phyloP scores from a whole-genome alignment of 2,329 filamentous ascomycete genomes.

The Dactylellina haptotyla region DNA sequence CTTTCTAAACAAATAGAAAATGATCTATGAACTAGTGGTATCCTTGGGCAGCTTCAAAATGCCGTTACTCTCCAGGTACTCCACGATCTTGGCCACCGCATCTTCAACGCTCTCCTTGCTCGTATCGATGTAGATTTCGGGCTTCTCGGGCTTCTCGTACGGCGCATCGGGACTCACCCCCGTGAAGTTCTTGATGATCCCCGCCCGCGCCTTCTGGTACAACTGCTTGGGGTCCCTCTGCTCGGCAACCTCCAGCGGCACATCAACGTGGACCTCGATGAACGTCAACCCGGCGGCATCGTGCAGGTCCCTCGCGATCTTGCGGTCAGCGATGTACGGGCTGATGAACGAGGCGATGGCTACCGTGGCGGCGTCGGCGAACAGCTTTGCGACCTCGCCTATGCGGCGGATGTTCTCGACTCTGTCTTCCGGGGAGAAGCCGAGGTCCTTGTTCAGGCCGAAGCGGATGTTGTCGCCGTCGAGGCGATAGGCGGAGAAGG shows the following conservation, averaged over 20 bases:
- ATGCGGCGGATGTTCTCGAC: conserved; percentile 99
- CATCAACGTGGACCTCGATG: conserved; percentile 92
- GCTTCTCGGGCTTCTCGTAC: conserved; percentile 86
- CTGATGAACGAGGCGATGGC: conserved; percentile 97
- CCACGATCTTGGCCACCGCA: conserved; percentile 83
- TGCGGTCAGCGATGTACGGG: conserved; percentile 86
- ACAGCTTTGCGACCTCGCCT: conserved; percentile 90
- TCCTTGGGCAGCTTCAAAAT: conserved; percentile 31
- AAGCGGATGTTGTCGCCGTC: conserved; percentile 98
- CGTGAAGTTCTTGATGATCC: conserved; percentile 96
- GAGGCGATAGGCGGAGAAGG: conserved; percentile 85
- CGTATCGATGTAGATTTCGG: conserved; percentile 88
- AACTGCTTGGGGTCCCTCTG: conserved; percentile 95
- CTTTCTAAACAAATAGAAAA: no score
- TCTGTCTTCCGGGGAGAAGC: conserved; percentile 90
- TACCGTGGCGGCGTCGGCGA: conserved; percentile 87
- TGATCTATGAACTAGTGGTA: background rate
- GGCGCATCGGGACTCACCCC: conserved; percentile 81
- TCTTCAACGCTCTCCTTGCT: conserved; percentile 86
- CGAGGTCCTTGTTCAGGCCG: conserved; percentile 96
- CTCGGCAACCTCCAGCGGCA: conserved; percentile 90
- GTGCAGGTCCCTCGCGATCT: conserved; percentile 83
- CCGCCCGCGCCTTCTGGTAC: conserved; percentile 94
- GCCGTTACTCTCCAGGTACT: conserved; percentile 69
- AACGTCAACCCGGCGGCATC: conserved; percentile 77